Evolutionary conservation across 1,139 yeast species (phyloP).

Genomic region (Suhomyces chickasaworum): DNA sequence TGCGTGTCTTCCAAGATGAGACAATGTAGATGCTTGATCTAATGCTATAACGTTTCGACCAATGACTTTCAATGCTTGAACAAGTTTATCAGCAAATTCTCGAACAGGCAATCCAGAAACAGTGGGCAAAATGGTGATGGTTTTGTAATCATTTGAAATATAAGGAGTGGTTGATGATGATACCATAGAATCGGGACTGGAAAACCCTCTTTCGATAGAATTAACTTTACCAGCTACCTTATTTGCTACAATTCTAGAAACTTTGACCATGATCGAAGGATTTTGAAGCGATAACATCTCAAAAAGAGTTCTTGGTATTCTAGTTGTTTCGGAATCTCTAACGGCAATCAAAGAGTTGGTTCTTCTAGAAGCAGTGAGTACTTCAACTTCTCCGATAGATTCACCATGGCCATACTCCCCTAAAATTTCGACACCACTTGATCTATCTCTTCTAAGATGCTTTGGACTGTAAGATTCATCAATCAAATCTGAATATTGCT

Average conservation of each 20-base stretch:
- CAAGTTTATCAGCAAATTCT: constrained; percentile 77
- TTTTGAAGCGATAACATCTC: constrained; percentile 81
- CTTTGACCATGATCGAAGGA: constrained; percentile 89
- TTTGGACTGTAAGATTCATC: constrained; percentile 24
- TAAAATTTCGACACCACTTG: constrained; percentile 42
- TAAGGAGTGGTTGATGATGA: constrained; percentile 33
- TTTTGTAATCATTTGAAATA: constrained; percentile 61
- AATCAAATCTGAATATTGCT: constrained; percentile 20
- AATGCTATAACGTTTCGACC: constrained; percentile 75
- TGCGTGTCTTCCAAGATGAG: constrained; percentile 87
- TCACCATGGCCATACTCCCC: constrained; percentile 95
- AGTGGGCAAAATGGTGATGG: constrained; percentile 83
- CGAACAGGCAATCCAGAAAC: constrained; percentile 78
- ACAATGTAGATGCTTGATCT: constrained; percentile 78
- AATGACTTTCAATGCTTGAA: constrained; percentile 67
- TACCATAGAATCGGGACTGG: constrained; percentile 15
- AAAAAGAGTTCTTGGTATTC: constrained; percentile 87
- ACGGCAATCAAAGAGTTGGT: constrained; percentile 79
- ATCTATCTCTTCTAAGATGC: constrained; percentile 7
- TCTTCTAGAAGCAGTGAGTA: constrained; percentile 79
- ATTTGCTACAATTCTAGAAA: constrained; percentile 83
- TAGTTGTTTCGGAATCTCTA: constrained; percentile 89
- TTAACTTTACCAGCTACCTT: constrained; percentile 43
- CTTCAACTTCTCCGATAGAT: constrained; percentile 94
- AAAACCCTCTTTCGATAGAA: background rate